Base-by-base conservation (phyloP, 2,329 filamentous ascomycete genomes). In the Colletotrichum graminicola region DNA sequence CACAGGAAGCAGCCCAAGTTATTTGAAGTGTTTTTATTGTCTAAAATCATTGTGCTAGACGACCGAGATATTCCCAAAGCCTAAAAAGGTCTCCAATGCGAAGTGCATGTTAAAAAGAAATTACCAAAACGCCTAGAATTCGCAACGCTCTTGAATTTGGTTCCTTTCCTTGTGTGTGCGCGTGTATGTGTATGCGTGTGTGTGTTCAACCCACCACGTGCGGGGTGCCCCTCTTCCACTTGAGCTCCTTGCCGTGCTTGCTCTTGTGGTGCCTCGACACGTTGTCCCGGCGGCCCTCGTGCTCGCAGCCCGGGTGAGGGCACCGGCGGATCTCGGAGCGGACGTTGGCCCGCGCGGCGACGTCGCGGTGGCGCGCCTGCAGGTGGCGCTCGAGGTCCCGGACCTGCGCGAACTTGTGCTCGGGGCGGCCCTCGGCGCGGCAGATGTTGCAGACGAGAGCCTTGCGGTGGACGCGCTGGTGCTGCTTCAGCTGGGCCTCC, bases 381-480 rank as follows among this genome's bases (percentile, higher is more conserved):
- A 74, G 45, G 71, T 74, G 73, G 7, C 73, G 71, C 73, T 74
- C 73, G 64, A 74, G 73, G 59, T 74, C 73, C 16, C 73, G 73
- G 11, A 74, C 73, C 64, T 74, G 73, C 47, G 73, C 73, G 64
- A 74, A 74, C 71, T 68, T 74, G 57, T 73, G 73, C 67, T 68
- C 73, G n/a, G 57, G 65, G 29, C 56, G 71, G 65, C 41, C 60
- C 49, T 73, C 69, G 68, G 64, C 61, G 47, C 64, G 60, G 67
- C 73, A 74, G 52, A 73, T 73, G n/a, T 41, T 45, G 67, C 73
- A 74, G 23, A 66, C 59, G n/a, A 74, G 67, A 11, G 67, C 57
- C 67, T 74, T 74, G 47, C 68, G 66, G 67, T 74, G 73, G 64
- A 74, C 73, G 47, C 73, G 73, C 56, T 73, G 73, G 56, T 74